Base-by-base conservation (phyloP, 495 filamentous ascomycete species). In the Penicillium mononematosum region DNA sequence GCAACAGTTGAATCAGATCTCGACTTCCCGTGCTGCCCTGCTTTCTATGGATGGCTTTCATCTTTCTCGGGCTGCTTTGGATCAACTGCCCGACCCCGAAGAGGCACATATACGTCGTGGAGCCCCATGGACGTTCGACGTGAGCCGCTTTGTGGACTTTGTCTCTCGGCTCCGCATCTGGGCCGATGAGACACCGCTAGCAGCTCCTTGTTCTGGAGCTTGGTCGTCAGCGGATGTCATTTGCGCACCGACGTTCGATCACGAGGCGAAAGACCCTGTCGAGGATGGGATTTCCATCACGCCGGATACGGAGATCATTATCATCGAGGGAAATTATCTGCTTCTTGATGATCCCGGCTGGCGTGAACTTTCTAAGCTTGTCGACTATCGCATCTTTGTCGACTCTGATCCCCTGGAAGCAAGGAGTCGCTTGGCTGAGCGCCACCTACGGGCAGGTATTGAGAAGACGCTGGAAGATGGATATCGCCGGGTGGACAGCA, bases 31-130 rank as follows among this genome's bases (percentile, higher is more conserved):
- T n/a, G 66, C 73, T 4, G 65, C 66, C 0, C 58, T 70, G 0
- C 52, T 78, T 9, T 70, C 75, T 19, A 76, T 77, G 76, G 74
- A 77, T 46, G 74, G 75, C 16, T 78, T 77, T 47, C 76, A 80
- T 56, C 63, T 77, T 0, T 56, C 75, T 0, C 61, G 71, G 14
- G 58, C 64, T 24, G 57, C 60, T 25, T 62, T 78, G 19, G 69
- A 77, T 45, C 46, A 61, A 22, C 67, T 78, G 2, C 71, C 73
- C 1, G 71, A 77, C 47, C 58, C 61, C 4, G 53, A 62, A 44
- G 70, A 76, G 59, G 71, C 76, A 17, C 68, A 76, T 46, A 39
- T 63, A 9, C 69, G 74, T 5, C 75, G 76, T 38, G 75, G 75
- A 0, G 75, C 74, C 5, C 63, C 68, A 4, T 79, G 71, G 70